A percentile compares a stretch with the other conserved stretches of the same genome.
Evolutionary conservation across 441 rosid genomes (phyloP).

Genomic region (Gossypium aridum): DNA sequence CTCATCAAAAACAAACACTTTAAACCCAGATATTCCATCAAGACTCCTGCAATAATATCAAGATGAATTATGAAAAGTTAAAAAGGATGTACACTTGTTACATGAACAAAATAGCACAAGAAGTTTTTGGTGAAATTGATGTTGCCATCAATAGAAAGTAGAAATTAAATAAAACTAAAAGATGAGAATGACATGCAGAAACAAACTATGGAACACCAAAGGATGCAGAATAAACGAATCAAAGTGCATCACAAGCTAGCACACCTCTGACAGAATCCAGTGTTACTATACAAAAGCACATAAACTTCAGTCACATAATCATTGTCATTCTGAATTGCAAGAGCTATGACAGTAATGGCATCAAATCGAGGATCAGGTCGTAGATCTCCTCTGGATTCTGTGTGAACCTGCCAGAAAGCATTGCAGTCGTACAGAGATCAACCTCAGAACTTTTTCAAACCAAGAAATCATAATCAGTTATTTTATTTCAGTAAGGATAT

Average conservation of each 20-base stretch:
- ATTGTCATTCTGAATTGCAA: constrained; percentile 68
- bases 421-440: constrained; percentile 11
- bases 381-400: constrained; percentile 85
- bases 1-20: constrained; percentile 48
- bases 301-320: constrained; percentile 37
- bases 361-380: constrained; percentile 88
- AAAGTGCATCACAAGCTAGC: background rate
- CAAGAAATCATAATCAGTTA: constrained; percentile 1
- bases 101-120: background rate
- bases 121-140: background rate
- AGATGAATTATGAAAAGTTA: constrained; percentile 6
- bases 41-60: constrained; percentile 46
- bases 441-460: background rate
- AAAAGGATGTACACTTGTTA: background rate
- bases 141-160: background rate
- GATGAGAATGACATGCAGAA: background rate
- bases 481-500: background rate
- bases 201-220: background rate
- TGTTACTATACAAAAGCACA: constrained; percentile 51
- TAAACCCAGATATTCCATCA: constrained; percentile 71
- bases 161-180: constrained; percentile 1
- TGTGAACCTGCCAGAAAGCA: constrained; percentile 56
- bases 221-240: background rate
- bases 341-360: constrained; percentile 62
- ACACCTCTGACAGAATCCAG: constrained; percentile 50